phyloP scores from a whole-genome alignment of 2,329 filamentous ascomycete genomes.

The Hypoxylon sp. region DNA sequence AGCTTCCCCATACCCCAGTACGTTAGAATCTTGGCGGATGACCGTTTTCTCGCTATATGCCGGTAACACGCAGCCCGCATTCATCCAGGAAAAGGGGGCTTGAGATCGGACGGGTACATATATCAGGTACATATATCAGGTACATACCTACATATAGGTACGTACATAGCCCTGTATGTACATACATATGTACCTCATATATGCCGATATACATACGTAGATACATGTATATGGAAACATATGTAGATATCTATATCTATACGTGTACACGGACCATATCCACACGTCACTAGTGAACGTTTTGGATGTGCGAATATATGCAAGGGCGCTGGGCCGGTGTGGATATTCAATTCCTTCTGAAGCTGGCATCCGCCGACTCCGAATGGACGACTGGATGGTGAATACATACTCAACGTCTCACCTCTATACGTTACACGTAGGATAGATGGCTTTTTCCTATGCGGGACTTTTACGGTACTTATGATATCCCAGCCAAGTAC shows the following conservation, averaged over 20 bases:
- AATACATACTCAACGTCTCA: background rate
- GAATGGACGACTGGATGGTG: background rate
- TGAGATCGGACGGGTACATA: background rate
- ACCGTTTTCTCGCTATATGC: slow-evolving; percentile 26
- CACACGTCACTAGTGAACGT: background rate
- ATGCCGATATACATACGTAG: too few species aligned
- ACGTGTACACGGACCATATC: slow-evolving; percentile 9
- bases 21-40: slow-evolving; percentile 9
- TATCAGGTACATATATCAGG: too few species aligned
- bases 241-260: too few species aligned
- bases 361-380: slow-evolving; percentile 13
- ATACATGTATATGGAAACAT: too few species aligned
- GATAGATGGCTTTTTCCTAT: background rate
- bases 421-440: background rate
- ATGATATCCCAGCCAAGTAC: background rate
- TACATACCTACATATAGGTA: background rate
- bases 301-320: slow-evolving; percentile 20
- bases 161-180: background rate
- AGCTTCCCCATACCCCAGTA: slow-evolving; percentile 5
- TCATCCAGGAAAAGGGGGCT: slow-evolving; percentile 6
- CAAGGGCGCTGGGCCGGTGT: slow-evolving; percentile 22
- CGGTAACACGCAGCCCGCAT: slow-evolving; percentile 14
- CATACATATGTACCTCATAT: background rate
- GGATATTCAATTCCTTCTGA: slow-evolving; percentile 7
- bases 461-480: slow-evolving; percentile 4